Evolutionary conservation across 768 basidiomycete species (phyloP).

Genomic region (Mycena albidolilacea): DNA sequence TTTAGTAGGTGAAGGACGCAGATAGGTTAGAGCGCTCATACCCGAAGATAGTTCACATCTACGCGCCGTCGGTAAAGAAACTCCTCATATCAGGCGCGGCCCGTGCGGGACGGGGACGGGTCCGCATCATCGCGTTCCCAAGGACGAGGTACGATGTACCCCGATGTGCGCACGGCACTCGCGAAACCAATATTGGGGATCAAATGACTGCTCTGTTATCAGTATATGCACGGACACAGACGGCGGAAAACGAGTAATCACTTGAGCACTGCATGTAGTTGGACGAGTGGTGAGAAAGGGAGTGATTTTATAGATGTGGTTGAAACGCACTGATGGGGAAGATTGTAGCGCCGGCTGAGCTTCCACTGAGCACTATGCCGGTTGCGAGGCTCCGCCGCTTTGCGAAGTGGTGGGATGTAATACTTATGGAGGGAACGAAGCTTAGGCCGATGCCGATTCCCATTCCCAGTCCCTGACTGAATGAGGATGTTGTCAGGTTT

Average conservation of each 20-base stretch:
- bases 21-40: slow-evolving; percentile 17
- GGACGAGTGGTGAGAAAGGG: too few species aligned
- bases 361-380: slow-evolving; percentile 59
- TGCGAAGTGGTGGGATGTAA: slow-evolving; percentile 57
- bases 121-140: slow-evolving; percentile 48
- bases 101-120: slow-evolving; percentile 30
- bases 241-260: too few species aligned
- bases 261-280: slow-evolving; percentile 15
- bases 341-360: slow-evolving; percentile 19
- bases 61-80: slow-evolving; percentile 50
- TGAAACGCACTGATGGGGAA: slow-evolving; percentile 29
- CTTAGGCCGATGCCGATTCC: slow-evolving; percentile 57
- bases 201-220: slow-evolving; percentile 24
- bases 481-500: slow-evolving; percentile 22
- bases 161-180: slow-evolving; percentile 49
- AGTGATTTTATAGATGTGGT: too few species aligned
- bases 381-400: slow-evolving; percentile 57
- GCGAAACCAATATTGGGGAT: slow-evolving; percentile 46
- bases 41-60: slow-evolving; percentile 48
- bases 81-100: slow-evolving; percentile 45
- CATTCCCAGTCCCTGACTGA: slow-evolving; percentile 43
- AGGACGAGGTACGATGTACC: slow-evolving; percentile 46
- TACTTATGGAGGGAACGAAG: slow-evolving; percentile 49
- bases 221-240: too few species aligned
- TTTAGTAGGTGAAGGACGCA: too few species aligned